phyloP scores from a whole-genome alignment of 1,284 basidiomycete species.

The Cryptococcus hybrid region DNA sequence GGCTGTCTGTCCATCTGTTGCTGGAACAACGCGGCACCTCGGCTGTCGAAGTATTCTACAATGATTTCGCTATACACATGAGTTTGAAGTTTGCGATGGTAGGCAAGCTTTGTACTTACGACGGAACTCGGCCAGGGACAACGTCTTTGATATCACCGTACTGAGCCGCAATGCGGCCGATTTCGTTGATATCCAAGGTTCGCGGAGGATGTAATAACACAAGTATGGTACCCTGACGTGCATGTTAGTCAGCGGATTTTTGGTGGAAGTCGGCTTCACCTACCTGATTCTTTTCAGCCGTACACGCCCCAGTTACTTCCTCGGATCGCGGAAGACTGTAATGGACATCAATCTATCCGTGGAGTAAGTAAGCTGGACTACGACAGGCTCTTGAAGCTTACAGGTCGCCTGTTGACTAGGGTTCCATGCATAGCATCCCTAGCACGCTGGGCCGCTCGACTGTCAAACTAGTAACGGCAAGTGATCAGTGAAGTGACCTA shows the following conservation, averaged over 20 bases:
- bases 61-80: conserved; percentile 63
- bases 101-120: conserved; percentile 57
- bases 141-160: conserved; percentile 89
- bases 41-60: conserved; percentile 83
- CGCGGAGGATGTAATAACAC: conserved; percentile 67
- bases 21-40: conserved; percentile 75
- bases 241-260: not conserved
- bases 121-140: conserved; percentile 61
- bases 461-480: conserved; percentile 64
- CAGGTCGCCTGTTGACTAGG: conserved; percentile 76
- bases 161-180: conserved; percentile 75
- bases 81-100: not conserved
- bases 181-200: conserved; percentile 74
- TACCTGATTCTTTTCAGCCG: conserved; percentile 85
- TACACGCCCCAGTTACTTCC: conserved; percentile 63
- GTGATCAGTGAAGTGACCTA: not conserved
- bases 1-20: conserved; percentile 73
- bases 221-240: conserved; percentile 69
- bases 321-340: conserved; percentile 93
- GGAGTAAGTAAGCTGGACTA: not conserved
- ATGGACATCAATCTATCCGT: conserved; percentile 89
- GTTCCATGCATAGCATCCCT: conserved; percentile 82
- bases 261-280: conserved; percentile 8
- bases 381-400: conserved; percentile 52
- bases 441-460: conserved; percentile 86